Base-by-base conservation (phyloP, 1,139 yeast genomes). In the Candida gigantensis region DNA sequence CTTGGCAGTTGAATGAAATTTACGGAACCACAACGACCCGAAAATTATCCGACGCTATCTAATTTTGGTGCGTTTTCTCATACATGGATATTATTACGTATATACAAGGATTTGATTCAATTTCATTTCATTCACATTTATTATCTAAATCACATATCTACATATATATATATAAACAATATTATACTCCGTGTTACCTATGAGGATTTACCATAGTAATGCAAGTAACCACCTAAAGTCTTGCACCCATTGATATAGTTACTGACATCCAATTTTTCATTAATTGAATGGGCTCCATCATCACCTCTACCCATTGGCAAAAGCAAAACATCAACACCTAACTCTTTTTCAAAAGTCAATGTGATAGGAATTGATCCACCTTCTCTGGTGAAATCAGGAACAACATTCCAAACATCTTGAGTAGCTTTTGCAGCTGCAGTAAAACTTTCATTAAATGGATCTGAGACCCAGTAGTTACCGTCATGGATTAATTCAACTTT, bases 281-380 rank as follows among this genome's bases (percentile, higher is more conserved):
- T 92, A 55, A 92, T 88, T 19, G 97, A 88, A 62, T 94, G 99
- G 35, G 99, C 98, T 51, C 98, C 98, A 55, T 94, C 99, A 59
- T 92, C 97, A 53, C 97, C 98, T 66, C 95, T 84, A 50, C 98
- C 98, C 86, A 92, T 86, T 47, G 98, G 98, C 53, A 92, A 77
- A 56, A 92, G 72, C 47, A 92, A 74, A 24, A 90, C 97, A 49
- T 82, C 83, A 27, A 95, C 85, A 52, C 85, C 82, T 56, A 92
- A 77, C 57, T 82, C 81, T 54, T 88, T 74, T 70, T 92, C 96
- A 67, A 92, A 92, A 33, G 95, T 82, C 51, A 92, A 69, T 27
- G 98, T 90, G 58, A 92, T 89, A 50, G 98, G 98, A 55, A 92
- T 92, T 3, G 97, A 89, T 21, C 98, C 98, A 57, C 98, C 97